Percentiles rank a stretch among this genome's conserved stretches.
Evolutionary conservation across 768 basidiomycete genomes (phyloP).

Genomic region (Rubroboletus satanas): DNA sequence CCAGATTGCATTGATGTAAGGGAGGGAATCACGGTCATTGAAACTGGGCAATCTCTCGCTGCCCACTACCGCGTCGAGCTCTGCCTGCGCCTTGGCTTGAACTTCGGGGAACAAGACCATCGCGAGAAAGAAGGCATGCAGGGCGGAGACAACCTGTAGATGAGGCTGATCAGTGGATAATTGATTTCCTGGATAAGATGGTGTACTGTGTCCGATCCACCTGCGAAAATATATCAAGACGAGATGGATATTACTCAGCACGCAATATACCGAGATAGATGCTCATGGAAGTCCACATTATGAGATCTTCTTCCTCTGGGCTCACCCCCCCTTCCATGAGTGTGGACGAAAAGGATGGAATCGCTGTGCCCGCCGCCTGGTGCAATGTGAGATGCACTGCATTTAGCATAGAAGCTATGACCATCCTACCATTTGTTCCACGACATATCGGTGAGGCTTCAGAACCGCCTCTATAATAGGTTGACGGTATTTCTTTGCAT

Average conservation of each 20-base stretch:
- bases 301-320: constrained; percentile 17
- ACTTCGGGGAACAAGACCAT: constrained; percentile 25
- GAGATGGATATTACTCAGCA: not conserved
- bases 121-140: constrained; percentile 24
- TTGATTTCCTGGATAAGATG: constrained; percentile 36
- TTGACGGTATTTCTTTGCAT: constrained; percentile 24
- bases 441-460: constrained; percentile 42
- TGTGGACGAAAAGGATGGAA: constrained; percentile 18
- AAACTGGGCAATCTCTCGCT: constrained; percentile 18
- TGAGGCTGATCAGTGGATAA: constrained; percentile 7
- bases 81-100: constrained; percentile 22
- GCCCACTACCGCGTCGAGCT: constrained; percentile 25
- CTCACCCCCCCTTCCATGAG: constrained; percentile 10
- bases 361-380: constrained; percentile 17
- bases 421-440: constrained; percentile 42
- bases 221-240: not conserved
- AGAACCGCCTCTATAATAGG: constrained; percentile 38
- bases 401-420: not conserved
- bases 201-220: constrained; percentile 45
- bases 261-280: constrained; percentile 10
- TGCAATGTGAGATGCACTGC: not conserved
- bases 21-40: constrained; percentile 21
- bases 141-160: constrained; percentile 14
- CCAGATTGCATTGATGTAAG: constrained; percentile 23
- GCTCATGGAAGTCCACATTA: constrained; percentile 16